Conservation (phyloP, 257 asterid genomes). For the Forsythia suspensa region DNA sequence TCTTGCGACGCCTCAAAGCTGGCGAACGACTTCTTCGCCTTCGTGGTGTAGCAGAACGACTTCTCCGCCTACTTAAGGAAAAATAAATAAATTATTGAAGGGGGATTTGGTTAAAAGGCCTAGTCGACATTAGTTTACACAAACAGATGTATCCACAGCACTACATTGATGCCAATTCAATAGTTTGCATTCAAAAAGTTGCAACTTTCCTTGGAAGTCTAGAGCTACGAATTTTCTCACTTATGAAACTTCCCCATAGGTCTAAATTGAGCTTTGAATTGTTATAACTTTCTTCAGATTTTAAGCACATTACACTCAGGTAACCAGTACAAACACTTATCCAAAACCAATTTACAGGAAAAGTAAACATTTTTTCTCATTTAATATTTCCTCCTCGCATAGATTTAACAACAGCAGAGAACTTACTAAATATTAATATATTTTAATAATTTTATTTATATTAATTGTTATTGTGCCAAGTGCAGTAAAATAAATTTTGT, state of each 20-base stretch:
- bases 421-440: neutral
- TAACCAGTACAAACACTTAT: neutral
- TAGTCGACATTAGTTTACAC: neutral
- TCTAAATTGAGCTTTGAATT: slow-evolving; percentile 1
- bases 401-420: neutral
- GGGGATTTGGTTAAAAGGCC: neutral
- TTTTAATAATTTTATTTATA: neutral
- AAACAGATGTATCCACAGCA: neutral
- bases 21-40: slow-evolving; percentile 66
- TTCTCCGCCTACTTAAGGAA: slow-evolving; percentile 55
- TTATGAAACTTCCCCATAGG: neutral
- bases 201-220: neutral
- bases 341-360: neutral
- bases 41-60: slow-evolving; percentile 52
- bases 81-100: neutral
- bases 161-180: neutral
- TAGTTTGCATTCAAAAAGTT: neutral
- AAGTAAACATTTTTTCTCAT: neutral
- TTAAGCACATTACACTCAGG: slow-evolving; percentile 15
- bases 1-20: slow-evolving; percentile 54
- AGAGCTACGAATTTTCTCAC: neutral
- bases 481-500: neutral
- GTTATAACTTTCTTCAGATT: slow-evolving; percentile 7
- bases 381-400: neutral
- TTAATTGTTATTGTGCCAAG: neutral